Conservation (phyloP, 2,329 filamentous ascomycete genomes). For the Pestalotiopsis sp. region DNA sequence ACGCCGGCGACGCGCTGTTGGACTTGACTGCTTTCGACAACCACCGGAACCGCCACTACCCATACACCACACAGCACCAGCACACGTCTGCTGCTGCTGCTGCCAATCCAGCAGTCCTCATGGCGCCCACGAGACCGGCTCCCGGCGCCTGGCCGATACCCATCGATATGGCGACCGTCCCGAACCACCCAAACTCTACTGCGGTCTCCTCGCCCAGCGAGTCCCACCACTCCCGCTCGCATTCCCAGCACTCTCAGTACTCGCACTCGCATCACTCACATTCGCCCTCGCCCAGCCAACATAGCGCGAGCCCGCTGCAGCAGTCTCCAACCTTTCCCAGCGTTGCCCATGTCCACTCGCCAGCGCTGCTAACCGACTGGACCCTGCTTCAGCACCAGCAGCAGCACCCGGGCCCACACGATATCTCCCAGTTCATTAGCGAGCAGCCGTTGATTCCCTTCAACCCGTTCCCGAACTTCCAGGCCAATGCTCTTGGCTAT, state of each 20-base stretch:
- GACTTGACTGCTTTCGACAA: slow-evolving; percentile 60
- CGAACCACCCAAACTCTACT: slow-evolving; percentile 42
- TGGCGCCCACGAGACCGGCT: slow-evolving; percentile 42
- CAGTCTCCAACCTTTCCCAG: slow-evolving; percentile 56
- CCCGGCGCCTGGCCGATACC: slow-evolving; percentile 52
- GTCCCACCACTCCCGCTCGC: slow-evolving; percentile 40
- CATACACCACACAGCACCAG: slow-evolving; percentile 44
- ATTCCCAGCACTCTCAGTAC: slow-evolving; percentile 36
- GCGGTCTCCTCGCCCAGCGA: slow-evolving; percentile 56
- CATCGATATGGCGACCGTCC: slow-evolving; percentile 51
- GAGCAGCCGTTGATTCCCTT: slow-evolving; percentile 60
- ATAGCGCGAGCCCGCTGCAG: slow-evolving; percentile 54
- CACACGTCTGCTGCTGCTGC: slow-evolving; percentile 33
- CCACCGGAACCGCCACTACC: slow-evolving; percentile 54
- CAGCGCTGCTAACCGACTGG: slow-evolving; percentile 61
- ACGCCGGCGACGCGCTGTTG: slow-evolving; percentile 61
- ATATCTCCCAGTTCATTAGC: slow-evolving; percentile 57
- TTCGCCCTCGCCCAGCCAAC: slow-evolving; percentile 49
- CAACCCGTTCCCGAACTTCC: slow-evolving; percentile 55
- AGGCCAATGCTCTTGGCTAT: slow-evolving; percentile 61
- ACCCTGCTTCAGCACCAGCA: slow-evolving; percentile 59
- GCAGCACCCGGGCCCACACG: slow-evolving; percentile 45
- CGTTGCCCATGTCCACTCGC: slow-evolving; percentile 49
- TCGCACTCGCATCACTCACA: slow-evolving; percentile 40
- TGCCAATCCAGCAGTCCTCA: slow-evolving; percentile 37